phyloP scores from a whole-genome alignment of 768 basidiomycete genomes.

The Naganishia onofrii region DNA sequence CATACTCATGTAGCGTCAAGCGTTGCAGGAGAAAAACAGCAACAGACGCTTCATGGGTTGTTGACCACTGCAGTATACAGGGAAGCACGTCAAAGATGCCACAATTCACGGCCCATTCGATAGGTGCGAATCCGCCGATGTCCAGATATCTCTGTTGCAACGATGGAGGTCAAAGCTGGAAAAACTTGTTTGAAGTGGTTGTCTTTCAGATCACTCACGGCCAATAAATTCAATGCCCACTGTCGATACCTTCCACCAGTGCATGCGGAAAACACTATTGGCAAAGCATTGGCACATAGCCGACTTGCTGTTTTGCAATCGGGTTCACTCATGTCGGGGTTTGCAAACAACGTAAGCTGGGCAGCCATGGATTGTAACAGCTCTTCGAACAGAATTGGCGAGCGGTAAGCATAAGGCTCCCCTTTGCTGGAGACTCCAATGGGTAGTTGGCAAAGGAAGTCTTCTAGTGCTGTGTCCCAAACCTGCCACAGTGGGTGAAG shows the following conservation, averaged over 20 bases:
- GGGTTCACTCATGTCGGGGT: not conserved
- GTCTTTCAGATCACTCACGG: no score
- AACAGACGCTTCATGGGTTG: slow-evolving; percentile 16
- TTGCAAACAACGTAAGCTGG: slow-evolving; percentile 24
- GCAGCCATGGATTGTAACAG: slow-evolving; percentile 26
- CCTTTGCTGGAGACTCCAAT: not conserved
- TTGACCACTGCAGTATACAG: slow-evolving; percentile 10
- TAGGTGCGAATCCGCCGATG: slow-evolving; percentile 24
- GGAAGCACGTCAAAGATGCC: slow-evolving; percentile 27
- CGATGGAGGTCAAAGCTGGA: not conserved
- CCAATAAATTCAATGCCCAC: slow-evolving; percentile 23
- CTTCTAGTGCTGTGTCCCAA: slow-evolving; percentile 32
- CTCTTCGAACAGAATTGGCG: slow-evolving; percentile 26
- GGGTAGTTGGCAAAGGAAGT: slow-evolving; percentile 30
- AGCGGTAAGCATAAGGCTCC: slow-evolving; percentile 28
- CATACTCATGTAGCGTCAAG: slow-evolving; percentile 15
- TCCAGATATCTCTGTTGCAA: slow-evolving; percentile 28
- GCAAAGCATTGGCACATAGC: slow-evolving; percentile 22
- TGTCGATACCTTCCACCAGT: slow-evolving; percentile 15
- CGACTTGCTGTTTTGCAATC: slow-evolving; percentile 6
- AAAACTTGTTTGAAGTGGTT: not conserved
- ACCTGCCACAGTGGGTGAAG: slow-evolving; percentile 32
- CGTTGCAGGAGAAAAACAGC: slow-evolving; percentile 25
- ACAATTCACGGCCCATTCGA: slow-evolving; percentile 25
- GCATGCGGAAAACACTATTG: slow-evolving; percentile 28